Evolutionary conservation across 495 filamentous ascomycete species (phyloP), one percentile per base, ranked within the genome.

Genomic region (Achaetomiella virescens): DNA sequence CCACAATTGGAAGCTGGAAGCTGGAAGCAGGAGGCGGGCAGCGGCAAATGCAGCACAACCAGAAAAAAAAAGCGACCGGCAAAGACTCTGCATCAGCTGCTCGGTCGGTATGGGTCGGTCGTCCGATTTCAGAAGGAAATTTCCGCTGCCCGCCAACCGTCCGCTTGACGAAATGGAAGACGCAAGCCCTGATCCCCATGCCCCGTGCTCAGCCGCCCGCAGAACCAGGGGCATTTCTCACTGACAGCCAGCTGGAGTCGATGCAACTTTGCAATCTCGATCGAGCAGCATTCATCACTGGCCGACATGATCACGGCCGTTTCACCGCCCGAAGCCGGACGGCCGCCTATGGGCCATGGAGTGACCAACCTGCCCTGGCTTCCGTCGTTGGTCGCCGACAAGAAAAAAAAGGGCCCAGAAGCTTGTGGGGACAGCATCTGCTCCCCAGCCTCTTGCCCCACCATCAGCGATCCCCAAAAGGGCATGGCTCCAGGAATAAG

Each of bases 231-330:
- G 45, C 27, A 33, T 6, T 14, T 22, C 54, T 57, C 31, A 36
- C 18, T 31, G 33, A 27, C 37, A 46, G 40, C 35, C 31, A 27
- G 14, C 7, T 14, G 22, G 48, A 62, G 5, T 5, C 27, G 9
- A 31, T 65, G 55, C 60, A 46, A 62, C 63, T 46, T 38, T 61
- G 60, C 57, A 65, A 65, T 65, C 57, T 65, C 46, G 36, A 45
- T n/a, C 33, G 15, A 17, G 25, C 24, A 44, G 18, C 22, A 14
- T 20, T 8, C 0, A 18, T 15, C 18, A 6, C 9, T 25, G 21
- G 14, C 33, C 3, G n/a, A n/a, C n/a, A n/a, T n/a, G n/a, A n/a
- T n/a, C n/a, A n/a, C n/a, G n/a, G n/a, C n/a, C n/a, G n/a, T 38
- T 40, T 38, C 48, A 41, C 48, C 48, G 48, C 48, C 48, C 48